These are phyloP conservation scores for Hibiscus mutabilis DNA, from an alignment of 345 rosid genomes.

Conservation along the genomic window DNA sequence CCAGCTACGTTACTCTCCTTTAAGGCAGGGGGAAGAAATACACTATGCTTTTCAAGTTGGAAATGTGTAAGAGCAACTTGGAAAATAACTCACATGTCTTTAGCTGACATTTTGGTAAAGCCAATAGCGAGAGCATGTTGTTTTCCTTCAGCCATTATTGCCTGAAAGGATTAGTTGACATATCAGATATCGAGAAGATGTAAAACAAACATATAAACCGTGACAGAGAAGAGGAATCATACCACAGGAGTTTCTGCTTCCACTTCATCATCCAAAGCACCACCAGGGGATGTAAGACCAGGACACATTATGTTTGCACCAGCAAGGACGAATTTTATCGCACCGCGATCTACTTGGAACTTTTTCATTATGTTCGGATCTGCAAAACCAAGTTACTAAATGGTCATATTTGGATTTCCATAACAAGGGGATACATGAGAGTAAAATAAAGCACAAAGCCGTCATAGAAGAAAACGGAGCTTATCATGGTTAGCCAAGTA, in stretches of 20 bases:
- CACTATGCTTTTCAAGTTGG: background rate
- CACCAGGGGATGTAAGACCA: constrained; percentile 99
- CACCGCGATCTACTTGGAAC: constrained; percentile 95
- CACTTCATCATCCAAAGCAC: constrained; percentile 85
- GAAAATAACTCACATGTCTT: constrained; percentile 73
- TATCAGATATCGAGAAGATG: constrained; percentile 6
- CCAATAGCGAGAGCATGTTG: constrained; percentile 98
- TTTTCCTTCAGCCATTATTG: constrained; percentile 98
- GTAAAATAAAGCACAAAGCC: background rate
- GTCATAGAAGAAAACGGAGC: background rate
- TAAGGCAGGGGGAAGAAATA: background rate
- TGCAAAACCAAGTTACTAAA: constrained; percentile 23
- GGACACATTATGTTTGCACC: constrained; percentile 99
- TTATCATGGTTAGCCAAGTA: background rate
- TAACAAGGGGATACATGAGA: background rate
- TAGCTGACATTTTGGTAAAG: constrained; percentile 96
- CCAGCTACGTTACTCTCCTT: background rate
- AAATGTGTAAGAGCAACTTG: too few relatives aligned
- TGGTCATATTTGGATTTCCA: background rate
- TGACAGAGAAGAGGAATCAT: constrained; percentile 16
- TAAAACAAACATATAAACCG: constrained; percentile 4
- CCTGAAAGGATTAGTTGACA: constrained; percentile 39
- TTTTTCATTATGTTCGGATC: constrained; percentile 93
- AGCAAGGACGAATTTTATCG: constrained; percentile 85
- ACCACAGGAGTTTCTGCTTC: constrained; percentile 95